Percentiles rank a stretch among this genome's conserved stretches.
Conservation (phyloP, 495 filamentous ascomycete genomes). For the Corynascus novoguineensis region DNA sequence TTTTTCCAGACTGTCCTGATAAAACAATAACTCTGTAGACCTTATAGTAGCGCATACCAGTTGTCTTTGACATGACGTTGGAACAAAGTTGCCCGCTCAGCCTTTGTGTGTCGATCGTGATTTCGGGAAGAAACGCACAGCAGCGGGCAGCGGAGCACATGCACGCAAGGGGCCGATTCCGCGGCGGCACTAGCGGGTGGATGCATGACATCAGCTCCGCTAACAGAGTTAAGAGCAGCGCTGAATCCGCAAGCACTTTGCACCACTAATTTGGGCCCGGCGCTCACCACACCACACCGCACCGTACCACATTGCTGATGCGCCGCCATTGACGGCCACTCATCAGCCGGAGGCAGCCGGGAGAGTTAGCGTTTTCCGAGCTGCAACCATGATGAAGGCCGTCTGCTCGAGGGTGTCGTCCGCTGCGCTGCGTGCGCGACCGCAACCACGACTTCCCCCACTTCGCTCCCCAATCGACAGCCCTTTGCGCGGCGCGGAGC, state of each 20-base stretch:
- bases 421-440: neutral
- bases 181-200: neutral
- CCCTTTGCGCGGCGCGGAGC: neutral
- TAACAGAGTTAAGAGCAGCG: too few species aligned
- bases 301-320: neutral
- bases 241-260: neutral
- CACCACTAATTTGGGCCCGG: too few species aligned
- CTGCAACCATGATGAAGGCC: neutral
- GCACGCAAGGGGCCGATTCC: neutral
- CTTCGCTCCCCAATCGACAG: neutral
- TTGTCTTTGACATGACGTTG: neutral
- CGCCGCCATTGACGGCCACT: neutral
- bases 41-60: neutral
- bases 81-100: neutral
- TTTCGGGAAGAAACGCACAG: too few species aligned
- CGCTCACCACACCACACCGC: neutral
- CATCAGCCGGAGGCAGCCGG: neutral
- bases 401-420: neutral
- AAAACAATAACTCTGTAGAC: neutral
- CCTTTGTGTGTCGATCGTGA: neutral
- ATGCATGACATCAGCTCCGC: constrained; percentile 1
- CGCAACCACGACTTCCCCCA: neutral
- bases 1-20: too few species aligned
- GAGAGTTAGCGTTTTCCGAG: neutral
- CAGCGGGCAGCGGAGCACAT: too few species aligned